Percentiles rank a stretch among this genome's conserved stretches.
phyloP scores from a whole-genome alignment of 2,329 filamentous ascomycete species.

The Zelopaecilomyces penicillatus region DNA sequence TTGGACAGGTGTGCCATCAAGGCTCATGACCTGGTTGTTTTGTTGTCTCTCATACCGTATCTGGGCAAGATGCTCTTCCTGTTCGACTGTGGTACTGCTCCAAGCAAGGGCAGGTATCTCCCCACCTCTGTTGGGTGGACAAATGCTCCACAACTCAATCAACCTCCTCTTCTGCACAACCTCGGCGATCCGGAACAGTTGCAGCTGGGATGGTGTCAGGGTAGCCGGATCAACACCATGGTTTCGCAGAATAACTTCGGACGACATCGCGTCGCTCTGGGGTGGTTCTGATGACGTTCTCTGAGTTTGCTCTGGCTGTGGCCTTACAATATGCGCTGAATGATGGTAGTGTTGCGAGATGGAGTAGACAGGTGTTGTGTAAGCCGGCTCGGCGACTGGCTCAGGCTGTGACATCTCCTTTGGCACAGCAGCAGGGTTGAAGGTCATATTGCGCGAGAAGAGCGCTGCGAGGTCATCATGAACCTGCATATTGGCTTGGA shows the following conservation, averaged over 20 bases:
- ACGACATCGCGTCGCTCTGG: conserved; percentile 38
- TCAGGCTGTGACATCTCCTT: conserved; percentile 23
- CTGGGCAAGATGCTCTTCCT: conserved; percentile 51
- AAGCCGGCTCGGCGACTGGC: conserved; percentile 17
- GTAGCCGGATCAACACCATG: conserved; percentile 62
- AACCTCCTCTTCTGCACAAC: conserved; percentile 64
- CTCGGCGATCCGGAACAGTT: conserved; percentile 70
- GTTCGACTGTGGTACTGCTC: conserved; percentile 44
- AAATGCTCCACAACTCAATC: conserved; percentile 79
- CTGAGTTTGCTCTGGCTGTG: conserved; percentile 24
- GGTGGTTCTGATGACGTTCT: conserved; percentile 44
- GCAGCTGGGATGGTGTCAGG: conserved; percentile 66
- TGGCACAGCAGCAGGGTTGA: conserved; percentile 33
- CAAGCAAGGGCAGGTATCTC: conserved; percentile 46
- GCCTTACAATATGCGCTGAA: conserved; percentile 52
- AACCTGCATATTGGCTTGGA: conserved; percentile 45
- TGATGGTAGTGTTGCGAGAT: conserved; percentile 80
- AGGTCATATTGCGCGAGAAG: conserved; percentile 67
- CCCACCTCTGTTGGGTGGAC: conserved; percentile 53
- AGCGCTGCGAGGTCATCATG: conserved; percentile 77
- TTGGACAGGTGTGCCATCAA: conserved; percentile 47
- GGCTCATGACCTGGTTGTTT: conserved; percentile 37
- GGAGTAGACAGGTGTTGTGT: conserved; percentile 50
- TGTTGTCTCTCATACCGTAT: conserved; percentile 48
- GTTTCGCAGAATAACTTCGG: conserved; percentile 51